Base-by-base conservation (phyloP, 371 early-diverging fungal species). In the Syncephalastrum contaminatum region DNA sequence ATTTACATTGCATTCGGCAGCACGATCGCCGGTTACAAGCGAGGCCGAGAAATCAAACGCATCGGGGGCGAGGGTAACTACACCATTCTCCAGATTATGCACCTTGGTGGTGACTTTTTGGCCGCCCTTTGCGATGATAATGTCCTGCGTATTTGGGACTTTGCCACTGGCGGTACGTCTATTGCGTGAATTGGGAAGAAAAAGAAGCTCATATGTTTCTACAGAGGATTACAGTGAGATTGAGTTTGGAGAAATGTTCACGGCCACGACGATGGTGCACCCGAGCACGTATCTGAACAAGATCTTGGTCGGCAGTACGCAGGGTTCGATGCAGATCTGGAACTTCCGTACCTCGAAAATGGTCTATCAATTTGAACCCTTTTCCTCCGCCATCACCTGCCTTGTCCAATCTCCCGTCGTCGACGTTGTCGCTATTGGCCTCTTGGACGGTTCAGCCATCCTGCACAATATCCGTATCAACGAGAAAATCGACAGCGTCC, bases 251-350 rank as follows among this genome's bases (percentile, higher is more conserved):
- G 72, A 77, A 8, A 63, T 72, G 4, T 97, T 97, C 70, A 81
- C 80, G 20, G 81, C 87, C 2, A 86, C 91, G 4, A 59, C 82
- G 0, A 71, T 95, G 42, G 70, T 96, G 39, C 99, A 98, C 60
- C 99, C 98, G 27, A 88, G 86, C 75, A 96, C 98, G 0, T 98
- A 97, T 74, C 74, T 97, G 42, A 97, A 98, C 83, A 98, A 98
- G 70, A 73, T 98, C 4, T 75, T 97, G 15, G 70, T 97, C 14
- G 93, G 85, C 20, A 90, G 92, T 61, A 82, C 81, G 12, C 88
- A 97, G 62, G 97, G 96, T 25, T 66, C 80, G 0, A 82, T 97
- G 88, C 91, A 93, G 73, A 77, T 98, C 48, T 96, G 95, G 94
- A 98, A 97, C 69, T 83, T 96, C 62, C 79, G 81, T 48, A 83